Evolutionary conservation across 306 rosid genomes (phyloP).

Genomic region (Pyrus communis): DNA sequence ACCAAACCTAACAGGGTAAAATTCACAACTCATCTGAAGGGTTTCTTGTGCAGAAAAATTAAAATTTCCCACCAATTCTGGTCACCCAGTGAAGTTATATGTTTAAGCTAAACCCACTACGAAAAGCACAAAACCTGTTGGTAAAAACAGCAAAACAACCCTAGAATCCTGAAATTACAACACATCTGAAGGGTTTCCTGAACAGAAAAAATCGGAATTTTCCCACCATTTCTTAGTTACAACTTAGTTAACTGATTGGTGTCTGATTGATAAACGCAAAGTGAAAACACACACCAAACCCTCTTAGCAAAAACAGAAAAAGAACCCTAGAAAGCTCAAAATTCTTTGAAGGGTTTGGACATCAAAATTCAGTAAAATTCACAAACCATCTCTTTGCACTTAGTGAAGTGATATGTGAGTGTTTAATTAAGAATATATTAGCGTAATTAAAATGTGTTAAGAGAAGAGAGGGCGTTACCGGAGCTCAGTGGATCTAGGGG

Average conservation of each 20-base stretch:
- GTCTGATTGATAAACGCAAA: neutral
- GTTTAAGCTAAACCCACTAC: neutral
- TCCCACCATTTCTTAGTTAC: neutral
- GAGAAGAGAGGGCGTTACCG: conserved; percentile 24
- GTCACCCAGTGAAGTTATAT: conserved; percentile 11
- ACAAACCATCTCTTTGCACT: neutral
- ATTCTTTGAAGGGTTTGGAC: neutral
- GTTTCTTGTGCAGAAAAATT: neutral
- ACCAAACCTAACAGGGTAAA: neutral
- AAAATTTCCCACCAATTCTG: neutral
- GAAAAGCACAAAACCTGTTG: neutral
- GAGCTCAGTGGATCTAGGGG: conserved; percentile 42
- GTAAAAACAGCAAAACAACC: neutral
- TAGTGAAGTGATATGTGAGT: neutral
- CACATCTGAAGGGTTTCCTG: neutral
- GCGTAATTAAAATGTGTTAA: neutral
- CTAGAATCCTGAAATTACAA: neutral
- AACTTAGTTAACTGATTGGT: conserved; percentile 13
- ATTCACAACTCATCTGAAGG: neutral
- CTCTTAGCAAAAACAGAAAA: neutral
- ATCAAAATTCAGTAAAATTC: neutral
- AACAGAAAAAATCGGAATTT: neutral
- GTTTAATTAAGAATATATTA: neutral
- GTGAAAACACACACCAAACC: neutral
- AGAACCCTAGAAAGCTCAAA: neutral